phyloP scores from a whole-genome alignment of 2,329 filamentous ascomycete species.

The Microthyrium microscopicum region DNA sequence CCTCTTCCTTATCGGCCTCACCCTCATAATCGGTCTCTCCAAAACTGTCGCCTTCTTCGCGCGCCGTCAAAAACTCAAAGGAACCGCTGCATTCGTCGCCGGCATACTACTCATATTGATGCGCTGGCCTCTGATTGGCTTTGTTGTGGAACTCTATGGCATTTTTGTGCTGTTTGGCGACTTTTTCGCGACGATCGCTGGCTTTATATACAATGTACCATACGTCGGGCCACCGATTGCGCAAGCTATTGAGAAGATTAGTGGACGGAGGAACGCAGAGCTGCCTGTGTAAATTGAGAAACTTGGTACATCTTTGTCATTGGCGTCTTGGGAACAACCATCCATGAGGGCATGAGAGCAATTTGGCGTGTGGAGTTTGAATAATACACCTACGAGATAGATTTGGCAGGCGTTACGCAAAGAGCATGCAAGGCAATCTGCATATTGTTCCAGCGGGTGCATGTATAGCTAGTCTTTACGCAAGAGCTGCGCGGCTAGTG shows the following conservation, averaged over 20 bases:
- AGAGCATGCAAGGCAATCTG: too few species aligned
- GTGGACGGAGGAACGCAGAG: conserved; percentile 52
- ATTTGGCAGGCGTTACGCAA: too few species aligned
- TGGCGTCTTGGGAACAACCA: too few species aligned
- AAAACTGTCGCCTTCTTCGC: conserved; percentile 94
- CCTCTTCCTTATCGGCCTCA: conserved; percentile 92
- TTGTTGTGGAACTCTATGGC: conserved; percentile 80
- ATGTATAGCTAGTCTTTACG: too few species aligned
- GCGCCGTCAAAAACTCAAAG: conserved; percentile 79
- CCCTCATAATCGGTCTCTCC: conserved; percentile 80
- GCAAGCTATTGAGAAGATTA: conserved; percentile 50
- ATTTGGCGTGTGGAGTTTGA: too few species aligned
- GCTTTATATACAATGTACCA: conserved; percentile 71
- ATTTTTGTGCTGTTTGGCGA: conserved; percentile 90
- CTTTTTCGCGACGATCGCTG: conserved; percentile 81
- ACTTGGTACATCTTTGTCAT: too few species aligned
- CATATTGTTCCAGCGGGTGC: too few species aligned
- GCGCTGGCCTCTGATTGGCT: conserved; percentile 82
- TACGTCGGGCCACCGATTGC: conserved; percentile 79
- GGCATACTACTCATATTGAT: conserved; percentile 76
- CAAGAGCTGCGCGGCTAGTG: too few species aligned
- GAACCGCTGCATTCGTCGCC: conserved; percentile 70
- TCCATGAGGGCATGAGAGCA: too few species aligned
- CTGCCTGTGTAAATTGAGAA: conserved; percentile 62
- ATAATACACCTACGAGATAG: too few species aligned